phyloP scores from a whole-genome alignment of 169 alveolate genomes.

The Perkinsus olseni region DNA sequence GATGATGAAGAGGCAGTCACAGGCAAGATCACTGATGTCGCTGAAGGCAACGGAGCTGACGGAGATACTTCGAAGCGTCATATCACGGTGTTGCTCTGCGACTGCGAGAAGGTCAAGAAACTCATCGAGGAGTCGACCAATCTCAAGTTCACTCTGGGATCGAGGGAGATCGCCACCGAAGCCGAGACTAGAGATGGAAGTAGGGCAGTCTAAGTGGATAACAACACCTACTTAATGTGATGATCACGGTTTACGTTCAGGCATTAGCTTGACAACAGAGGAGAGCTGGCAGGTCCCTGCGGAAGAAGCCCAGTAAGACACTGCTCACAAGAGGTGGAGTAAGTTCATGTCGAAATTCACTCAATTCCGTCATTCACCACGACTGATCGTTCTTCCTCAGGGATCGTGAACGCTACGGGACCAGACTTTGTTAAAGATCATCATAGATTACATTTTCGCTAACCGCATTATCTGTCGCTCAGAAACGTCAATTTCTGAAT shows the following conservation, averaged over 20 bases:
- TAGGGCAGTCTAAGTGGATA: not conserved
- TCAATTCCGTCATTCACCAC: too few species aligned
- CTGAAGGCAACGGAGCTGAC: not conserved
- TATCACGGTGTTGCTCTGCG: not conserved
- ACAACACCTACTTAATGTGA: not conserved
- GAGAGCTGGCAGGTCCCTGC: not conserved
- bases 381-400: too few species aligned
- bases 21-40: too few species aligned
- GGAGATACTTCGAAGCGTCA: not conserved
- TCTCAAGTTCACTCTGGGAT: not conserved
- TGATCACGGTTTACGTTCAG: not conserved
- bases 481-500: too few species aligned
- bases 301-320: not conserved
- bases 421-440: too few species aligned
- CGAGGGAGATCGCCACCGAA: not conserved
- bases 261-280: not conserved
- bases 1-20: too few species aligned
- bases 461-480: too few species aligned
- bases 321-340: too few species aligned
- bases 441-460: too few species aligned
- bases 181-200: not conserved
- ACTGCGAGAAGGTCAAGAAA: not conserved
- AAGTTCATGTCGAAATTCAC: too few species aligned
- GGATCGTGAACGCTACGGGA: too few species aligned
- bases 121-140: not conserved